Evolutionary conservation across 768 basidiomycete species (phyloP).

Genomic region (Mycena haematopus): DNA sequence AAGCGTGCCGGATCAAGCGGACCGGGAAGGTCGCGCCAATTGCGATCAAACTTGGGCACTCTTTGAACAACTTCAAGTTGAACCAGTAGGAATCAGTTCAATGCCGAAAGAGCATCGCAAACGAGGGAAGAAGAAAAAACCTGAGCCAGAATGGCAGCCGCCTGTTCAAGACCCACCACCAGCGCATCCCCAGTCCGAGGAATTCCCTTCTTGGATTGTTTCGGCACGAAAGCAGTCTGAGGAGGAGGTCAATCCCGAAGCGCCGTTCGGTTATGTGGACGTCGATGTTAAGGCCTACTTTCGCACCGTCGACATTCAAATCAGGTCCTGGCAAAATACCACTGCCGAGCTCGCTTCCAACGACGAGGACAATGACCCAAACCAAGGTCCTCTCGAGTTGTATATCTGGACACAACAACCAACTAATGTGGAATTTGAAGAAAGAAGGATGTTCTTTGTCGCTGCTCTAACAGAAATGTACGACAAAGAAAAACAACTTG

Average conservation of each 20-base stretch:
- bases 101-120: constrained; percentile 83
- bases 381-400: constrained; percentile 60
- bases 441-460: constrained; percentile 76
- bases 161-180: constrained; percentile 24
- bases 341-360: constrained; percentile 47
- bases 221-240: constrained; percentile 41
- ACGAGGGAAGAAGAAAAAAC: constrained; percentile 70
- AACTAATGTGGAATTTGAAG: constrained; percentile 44
- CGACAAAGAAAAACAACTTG: constrained; percentile 86
- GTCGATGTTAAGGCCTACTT: constrained; percentile 94
- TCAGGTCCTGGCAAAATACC: constrained; percentile 83
- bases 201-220: constrained; percentile 74
- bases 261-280: constrained; percentile 91
- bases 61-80: neutral
- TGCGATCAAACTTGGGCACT: neutral
- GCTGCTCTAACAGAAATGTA: constrained; percentile 87
- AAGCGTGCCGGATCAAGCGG: neutral
- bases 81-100: too few species aligned
- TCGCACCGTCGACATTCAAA: constrained; percentile 84
- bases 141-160: constrained; percentile 49
- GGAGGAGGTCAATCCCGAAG: constrained; percentile 60
- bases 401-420: neutral
- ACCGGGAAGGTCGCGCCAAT: neutral
- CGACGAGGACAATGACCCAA: constrained; percentile 63
- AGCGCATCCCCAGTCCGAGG: constrained; percentile 24